These are phyloP conservation scores for Hanseniaspora lindneri DNA, from an alignment of 805 yeast genomes.

Conservation along the genomic window DNA sequence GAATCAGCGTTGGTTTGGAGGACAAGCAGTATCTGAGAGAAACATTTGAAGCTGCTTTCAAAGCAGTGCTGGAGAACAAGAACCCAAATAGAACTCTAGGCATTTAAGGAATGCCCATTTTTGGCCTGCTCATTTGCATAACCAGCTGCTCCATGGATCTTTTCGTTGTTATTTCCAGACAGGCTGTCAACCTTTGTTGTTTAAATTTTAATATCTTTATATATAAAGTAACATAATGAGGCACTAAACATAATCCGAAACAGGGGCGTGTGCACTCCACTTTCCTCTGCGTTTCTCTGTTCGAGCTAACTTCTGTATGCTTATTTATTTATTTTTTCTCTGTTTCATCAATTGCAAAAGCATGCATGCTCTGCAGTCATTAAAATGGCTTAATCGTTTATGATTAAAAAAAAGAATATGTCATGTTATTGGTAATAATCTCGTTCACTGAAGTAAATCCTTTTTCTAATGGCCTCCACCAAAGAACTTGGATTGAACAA, in stretches of 20 bases:
- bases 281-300: no score
- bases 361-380: neutral
- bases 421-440: conserved; percentile 3
- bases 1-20: conserved; percentile 81
- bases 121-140: no score
- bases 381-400: neutral
- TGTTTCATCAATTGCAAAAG: neutral
- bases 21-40: conserved; percentile 45
- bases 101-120: no score
- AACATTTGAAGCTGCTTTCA: conserved; percentile 43
- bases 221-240: no score
- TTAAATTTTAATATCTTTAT: no score
- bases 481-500: conserved; percentile 15
- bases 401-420: neutral
- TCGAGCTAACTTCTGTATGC: neutral
- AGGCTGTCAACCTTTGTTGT: no score
- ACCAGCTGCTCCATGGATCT: no score
- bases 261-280: no score
- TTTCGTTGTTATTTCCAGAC: no score
- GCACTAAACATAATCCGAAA: no score
- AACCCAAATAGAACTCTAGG: no score
- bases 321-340: neutral
- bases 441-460: neutral
- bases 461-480: conserved; percentile 14
- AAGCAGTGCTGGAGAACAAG: conserved; percentile 20